Evolutionary conservation across 2,329 filamentous ascomycete species (phyloP).

Genomic region (Cytospora piceae): DNA sequence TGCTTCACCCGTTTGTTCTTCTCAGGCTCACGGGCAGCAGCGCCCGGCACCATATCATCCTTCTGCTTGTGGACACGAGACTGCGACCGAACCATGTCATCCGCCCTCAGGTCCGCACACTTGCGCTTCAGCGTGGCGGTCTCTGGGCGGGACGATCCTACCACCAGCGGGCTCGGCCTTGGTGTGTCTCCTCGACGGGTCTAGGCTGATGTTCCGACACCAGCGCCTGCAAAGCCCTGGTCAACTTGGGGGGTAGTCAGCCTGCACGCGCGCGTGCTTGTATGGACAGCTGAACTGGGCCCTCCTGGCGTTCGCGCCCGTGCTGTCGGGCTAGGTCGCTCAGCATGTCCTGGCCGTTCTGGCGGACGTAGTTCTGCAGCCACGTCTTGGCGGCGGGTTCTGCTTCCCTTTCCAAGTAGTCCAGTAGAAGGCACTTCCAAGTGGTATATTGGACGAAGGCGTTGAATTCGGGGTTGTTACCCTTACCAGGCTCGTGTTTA

Average conservation of each 20-base stretch:
- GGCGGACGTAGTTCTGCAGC: not conserved
- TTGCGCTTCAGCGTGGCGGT: not conserved
- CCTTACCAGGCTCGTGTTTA: slow-evolving; percentile 27
- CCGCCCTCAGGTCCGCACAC: not conserved
- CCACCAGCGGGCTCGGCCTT: not conserved
- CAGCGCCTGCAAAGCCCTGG: not conserved
- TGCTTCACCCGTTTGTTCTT: not conserved
- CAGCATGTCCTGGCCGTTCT: not conserved
- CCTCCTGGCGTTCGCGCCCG: not conserved
- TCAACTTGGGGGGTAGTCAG: not conserved
- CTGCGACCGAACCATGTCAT: not conserved
- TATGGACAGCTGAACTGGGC: not conserved
- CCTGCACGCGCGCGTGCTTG: not conserved
- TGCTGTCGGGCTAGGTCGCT: not conserved
- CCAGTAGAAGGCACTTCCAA: slow-evolving; percentile 23
- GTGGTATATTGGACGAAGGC: slow-evolving; percentile 18
- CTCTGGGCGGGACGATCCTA: not conserved
- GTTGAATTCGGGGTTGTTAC: slow-evolving; percentile 23
- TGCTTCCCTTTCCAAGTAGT: not conserved
- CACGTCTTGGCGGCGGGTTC: not conserved
- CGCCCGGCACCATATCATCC: not conserved
- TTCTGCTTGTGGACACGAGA: not conserved
- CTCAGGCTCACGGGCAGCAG: not conserved
- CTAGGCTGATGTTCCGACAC: not conserved
- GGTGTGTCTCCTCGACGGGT: not conserved